Base-by-base conservation (phyloP, 1,284 basidiomycete species). In the Exobasidium rhododendri region DNA sequence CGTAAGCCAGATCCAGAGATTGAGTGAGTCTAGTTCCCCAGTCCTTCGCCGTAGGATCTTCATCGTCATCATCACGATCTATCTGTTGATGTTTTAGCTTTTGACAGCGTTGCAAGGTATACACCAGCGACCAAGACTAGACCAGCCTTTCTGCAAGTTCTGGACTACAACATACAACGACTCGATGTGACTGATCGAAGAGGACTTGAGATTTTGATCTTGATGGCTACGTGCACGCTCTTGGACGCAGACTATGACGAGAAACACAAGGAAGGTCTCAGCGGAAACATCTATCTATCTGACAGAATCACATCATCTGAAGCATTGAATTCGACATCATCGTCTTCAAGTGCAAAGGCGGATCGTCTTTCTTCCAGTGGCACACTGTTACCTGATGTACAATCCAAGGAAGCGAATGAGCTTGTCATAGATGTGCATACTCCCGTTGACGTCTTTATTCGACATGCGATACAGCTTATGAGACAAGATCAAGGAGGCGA, bases 1-100 rank as follows among this genome's bases (percentile, higher is more conserved):
- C 86, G 90, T 47, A 90, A 90, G 74, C 89, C 90, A 2, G 90
- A 92, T 69, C 90, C 90, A 3, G 87, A 88, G 10, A 89, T 92
- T 0, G 84, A 91, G 1, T 50, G 47, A 50, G 47, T 50, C 7
- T 14, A 31, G 22, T 7, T 50, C 47, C 7, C 7, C 7, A 24
- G 47, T 50, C 22, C 20, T 20, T 7, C 47, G 7, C 22, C 10
- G 10, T 40, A 40, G 17, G 7, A 26, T 50, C 22, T 50, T 24
- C 47, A 50, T 50, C 22, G 7, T 24, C 47, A 50, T 50, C 35
- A 7, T 17, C 35, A 10, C 35, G 35, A 40, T 40, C 14, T 44
- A 22, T n/a, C 22, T 14, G n/a, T 44, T n/a, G 14, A 14, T n/a
- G n/a, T 44, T n/a, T 44, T n/a, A n/a, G n/a, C 43, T n/a, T 31